A percentile compares a stretch with the other conserved stretches of the same genome.
These are phyloP conservation scores for Pythium monospermum DNA, from an alignment of 352 stramenopile genomes.

Conservation along the genomic window DNA sequence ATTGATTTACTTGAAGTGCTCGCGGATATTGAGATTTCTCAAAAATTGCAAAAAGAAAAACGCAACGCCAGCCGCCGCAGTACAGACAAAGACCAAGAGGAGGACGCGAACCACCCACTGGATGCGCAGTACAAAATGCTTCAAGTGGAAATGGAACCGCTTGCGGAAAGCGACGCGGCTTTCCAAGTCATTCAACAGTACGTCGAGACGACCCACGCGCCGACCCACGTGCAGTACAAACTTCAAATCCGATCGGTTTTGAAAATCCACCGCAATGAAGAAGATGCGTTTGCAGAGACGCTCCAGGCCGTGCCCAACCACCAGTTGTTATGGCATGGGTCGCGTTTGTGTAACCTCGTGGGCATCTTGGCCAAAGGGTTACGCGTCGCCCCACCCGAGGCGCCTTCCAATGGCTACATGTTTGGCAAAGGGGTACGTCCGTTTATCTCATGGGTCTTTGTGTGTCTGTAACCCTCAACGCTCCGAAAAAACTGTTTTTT, in stretches of 20 bases:
- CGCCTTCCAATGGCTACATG: slow-evolving; percentile 71
- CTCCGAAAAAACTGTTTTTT: neutral
- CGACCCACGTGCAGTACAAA: slow-evolving; percentile 37
- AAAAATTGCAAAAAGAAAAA: slow-evolving; percentile 42
- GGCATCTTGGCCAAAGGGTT: slow-evolving; percentile 79
- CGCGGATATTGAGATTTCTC: slow-evolving; percentile 56
- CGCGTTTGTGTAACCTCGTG: slow-evolving; percentile 65
- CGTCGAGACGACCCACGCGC: slow-evolving; percentile 52
- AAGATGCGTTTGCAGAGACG: slow-evolving; percentile 33
- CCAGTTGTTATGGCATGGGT: slow-evolving; percentile 84
- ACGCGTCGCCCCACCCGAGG: slow-evolving; percentile 74
- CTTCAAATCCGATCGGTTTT: slow-evolving; percentile 47
- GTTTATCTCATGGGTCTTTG: neutral
- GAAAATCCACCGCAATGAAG: slow-evolving; percentile 36
- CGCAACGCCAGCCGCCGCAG: slow-evolving; percentile 2
- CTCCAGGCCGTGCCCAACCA: slow-evolving; percentile 51
- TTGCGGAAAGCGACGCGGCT: slow-evolving; percentile 31
- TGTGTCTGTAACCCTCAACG: slow-evolving; percentile 3
- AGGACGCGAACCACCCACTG: slow-evolving; percentile 31
- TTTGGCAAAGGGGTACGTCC: slow-evolving; percentile 80
- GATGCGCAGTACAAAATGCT: slow-evolving; percentile 53
- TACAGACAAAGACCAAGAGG: neutral
- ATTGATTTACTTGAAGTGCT: slow-evolving; percentile 57
- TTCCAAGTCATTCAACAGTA: slow-evolving; percentile 60
- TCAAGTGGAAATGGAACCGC: slow-evolving; percentile 36